Percentiles rank a stretch among this genome's conserved stretches.
These are phyloP conservation scores for Dictyophora rubrovolvata DNA, from an alignment of 768 basidiomycete genomes.

Conservation along the genomic window DNA sequence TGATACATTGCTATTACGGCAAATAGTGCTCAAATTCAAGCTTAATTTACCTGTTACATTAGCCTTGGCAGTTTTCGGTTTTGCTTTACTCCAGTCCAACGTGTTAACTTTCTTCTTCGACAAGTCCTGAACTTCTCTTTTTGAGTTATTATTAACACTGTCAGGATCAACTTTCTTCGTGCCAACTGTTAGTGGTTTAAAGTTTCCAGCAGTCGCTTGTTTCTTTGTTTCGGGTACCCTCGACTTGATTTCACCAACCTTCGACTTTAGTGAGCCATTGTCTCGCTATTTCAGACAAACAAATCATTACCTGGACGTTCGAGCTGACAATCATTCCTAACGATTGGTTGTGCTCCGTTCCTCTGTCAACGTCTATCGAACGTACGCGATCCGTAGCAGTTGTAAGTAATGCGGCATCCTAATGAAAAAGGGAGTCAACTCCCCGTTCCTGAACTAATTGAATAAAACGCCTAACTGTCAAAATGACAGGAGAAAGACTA, in stretches of 20 bases:
- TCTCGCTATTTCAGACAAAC: not conserved
- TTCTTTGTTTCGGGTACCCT: not conserved
- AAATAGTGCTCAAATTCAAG: not conserved
- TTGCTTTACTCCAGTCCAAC: slow-evolving; percentile 54
- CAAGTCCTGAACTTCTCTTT: slow-evolving; percentile 11
- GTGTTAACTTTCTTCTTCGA: slow-evolving; percentile 30
- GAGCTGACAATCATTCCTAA: slow-evolving; percentile 21
- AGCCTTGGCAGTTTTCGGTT: slow-evolving; percentile 24
- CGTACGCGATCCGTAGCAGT: slow-evolving; percentile 25
- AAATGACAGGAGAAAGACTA: slow-evolving; percentile 54
- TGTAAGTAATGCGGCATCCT: slow-evolving; percentile 39
- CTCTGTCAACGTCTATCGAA: slow-evolving; percentile 31
- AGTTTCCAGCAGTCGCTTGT: not conserved
- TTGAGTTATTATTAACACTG: slow-evolving; percentile 8
- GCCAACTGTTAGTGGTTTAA: not conserved
- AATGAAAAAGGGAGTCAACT: not conserved
- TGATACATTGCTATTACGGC: not conserved
- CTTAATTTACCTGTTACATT: not conserved
- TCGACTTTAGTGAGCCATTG: not conserved
- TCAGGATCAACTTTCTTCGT: slow-evolving; percentile 19
- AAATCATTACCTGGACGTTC: slow-evolving; percentile 17
- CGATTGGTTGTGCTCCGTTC: slow-evolving; percentile 27
- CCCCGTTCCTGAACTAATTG: not conserved
- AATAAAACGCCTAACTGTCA: slow-evolving; percentile 35
- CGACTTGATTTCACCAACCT: not conserved